A percentile compares a stretch with the other conserved stretches of the same genome.
These are phyloP conservation scores for Bryoerythrophyllum caledonicum DNA, from an alignment of 225 moss, liverwort and hornwort genomes.

Conservation along the genomic window DNA sequence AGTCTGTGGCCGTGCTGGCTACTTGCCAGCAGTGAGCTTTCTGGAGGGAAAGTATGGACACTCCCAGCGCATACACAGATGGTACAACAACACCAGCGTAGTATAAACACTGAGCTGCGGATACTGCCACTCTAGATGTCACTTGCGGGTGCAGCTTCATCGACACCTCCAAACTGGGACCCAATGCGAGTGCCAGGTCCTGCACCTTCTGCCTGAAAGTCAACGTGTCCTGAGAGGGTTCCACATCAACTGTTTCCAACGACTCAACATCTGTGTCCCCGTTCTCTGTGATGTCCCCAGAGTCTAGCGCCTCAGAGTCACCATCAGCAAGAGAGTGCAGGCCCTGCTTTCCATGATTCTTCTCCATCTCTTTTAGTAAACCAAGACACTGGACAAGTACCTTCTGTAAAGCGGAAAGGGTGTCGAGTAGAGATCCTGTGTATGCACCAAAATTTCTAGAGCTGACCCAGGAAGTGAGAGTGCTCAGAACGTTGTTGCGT, in stretches of 20 bases:
- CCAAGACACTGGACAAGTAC: conserved; percentile 62
- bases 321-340: conserved; percentile 56
- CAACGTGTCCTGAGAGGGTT: conserved; percentile 36
- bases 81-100: conserved; percentile 41
- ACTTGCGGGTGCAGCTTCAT: conserved; percentile 76
- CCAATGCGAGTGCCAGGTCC: conserved; percentile 55
- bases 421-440: conserved; percentile 46
- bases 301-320: conserved; percentile 52
- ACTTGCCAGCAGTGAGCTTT: conserved; percentile 87
- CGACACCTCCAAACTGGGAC: conserved; percentile 67
- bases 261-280: conserved; percentile 42
- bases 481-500: conserved; percentile 61
- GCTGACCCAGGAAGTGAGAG: conserved; percentile 56
- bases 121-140: conserved; percentile 45
- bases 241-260: conserved; percentile 25
- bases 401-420: conserved; percentile 69
- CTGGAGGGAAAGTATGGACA: conserved; percentile 56
- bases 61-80: conserved; percentile 51
- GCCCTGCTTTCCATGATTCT: conserved; percentile 41
- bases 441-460: conserved; percentile 36
- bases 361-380: conserved; percentile 49
- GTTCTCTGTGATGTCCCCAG: conserved; percentile 22
- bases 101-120: conserved; percentile 65
- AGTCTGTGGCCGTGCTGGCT: conserved; percentile 66
- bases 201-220: conserved; percentile 59